phyloP scores from a whole-genome alignment of 169 alveolate genomes.

The Plasmodium berghei region DNA sequence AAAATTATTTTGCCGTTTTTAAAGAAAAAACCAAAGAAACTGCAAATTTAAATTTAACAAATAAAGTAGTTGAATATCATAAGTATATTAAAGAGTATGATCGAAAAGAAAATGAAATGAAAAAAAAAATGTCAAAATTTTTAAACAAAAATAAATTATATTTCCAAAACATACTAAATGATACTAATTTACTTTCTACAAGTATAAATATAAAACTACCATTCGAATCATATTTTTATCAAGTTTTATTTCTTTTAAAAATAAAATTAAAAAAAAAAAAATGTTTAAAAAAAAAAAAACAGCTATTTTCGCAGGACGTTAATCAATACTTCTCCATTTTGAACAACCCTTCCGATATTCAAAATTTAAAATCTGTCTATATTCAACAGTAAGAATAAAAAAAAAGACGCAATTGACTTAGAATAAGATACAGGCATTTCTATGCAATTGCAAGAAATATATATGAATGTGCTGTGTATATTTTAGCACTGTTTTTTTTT shows the following conservation, averaged over 20 bases:
- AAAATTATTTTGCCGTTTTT: constrained; percentile 45
- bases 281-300: not conserved
- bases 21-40: constrained; percentile 73
- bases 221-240: constrained; percentile 49
- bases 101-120: constrained; percentile 14
- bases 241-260: constrained; percentile 18
- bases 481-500: not conserved
- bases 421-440: not conserved
- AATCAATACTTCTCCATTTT: constrained; percentile 21
- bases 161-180: constrained; percentile 13
- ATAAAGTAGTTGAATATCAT: constrained; percentile 23
- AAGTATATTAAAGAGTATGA: constrained; percentile 29
- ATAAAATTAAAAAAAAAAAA: constrained; percentile 4
- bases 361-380: not conserved
- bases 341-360: constrained; percentile 50
- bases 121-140: constrained; percentile 23
- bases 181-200: constrained; percentile 6
- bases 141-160: not conserved
- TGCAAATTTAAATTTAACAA: constrained; percentile 47
- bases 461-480: too few species aligned
- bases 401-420: not conserved
- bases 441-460: not conserved
- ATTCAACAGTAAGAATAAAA: constrained; percentile 16
- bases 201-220: constrained; percentile 18
- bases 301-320: not conserved